phyloP scores from a whole-genome alignment of 768 basidiomycete genomes.

The Guyanaporus albipodus region DNA sequence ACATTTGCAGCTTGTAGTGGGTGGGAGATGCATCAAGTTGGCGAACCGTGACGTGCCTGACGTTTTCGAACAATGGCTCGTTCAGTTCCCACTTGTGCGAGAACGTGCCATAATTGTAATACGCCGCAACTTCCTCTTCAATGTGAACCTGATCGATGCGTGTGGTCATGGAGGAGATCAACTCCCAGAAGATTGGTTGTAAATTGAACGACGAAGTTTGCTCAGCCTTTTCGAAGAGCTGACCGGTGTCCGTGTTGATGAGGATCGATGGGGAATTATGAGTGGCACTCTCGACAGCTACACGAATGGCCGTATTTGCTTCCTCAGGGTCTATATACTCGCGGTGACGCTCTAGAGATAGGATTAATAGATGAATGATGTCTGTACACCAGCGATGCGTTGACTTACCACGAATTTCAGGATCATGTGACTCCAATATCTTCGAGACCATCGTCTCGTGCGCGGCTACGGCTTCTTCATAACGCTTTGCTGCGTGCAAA shows the following conservation, averaged over 20 bases:
- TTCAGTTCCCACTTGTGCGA: neutral
- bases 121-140: neutral
- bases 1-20: neutral
- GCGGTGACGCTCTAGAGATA: neutral
- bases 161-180: conserved; percentile 9
- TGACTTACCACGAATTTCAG: neutral
- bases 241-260: conserved; percentile 4
- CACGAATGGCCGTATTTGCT: neutral
- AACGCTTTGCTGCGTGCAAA: neutral
- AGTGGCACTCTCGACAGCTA: neutral
- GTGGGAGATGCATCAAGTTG: neutral
- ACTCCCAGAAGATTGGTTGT: neutral
- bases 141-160: conserved; percentile 2
- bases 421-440: neutral
- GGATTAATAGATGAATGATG: neutral
- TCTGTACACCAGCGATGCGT: too few species aligned
- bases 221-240: conserved; percentile 1
- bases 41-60: neutral
- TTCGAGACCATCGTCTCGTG: conserved; percentile 1
- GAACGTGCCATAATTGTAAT: conserved; percentile 2
- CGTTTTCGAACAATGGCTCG: neutral
- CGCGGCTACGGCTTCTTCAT: neutral
- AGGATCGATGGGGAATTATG: conserved; percentile 5
- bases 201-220: conserved; percentile 7
- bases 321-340: neutral